Base-by-base conservation (phyloP, 192 early-diverging fungal genomes). In the Kappamyces sp. region DNA sequence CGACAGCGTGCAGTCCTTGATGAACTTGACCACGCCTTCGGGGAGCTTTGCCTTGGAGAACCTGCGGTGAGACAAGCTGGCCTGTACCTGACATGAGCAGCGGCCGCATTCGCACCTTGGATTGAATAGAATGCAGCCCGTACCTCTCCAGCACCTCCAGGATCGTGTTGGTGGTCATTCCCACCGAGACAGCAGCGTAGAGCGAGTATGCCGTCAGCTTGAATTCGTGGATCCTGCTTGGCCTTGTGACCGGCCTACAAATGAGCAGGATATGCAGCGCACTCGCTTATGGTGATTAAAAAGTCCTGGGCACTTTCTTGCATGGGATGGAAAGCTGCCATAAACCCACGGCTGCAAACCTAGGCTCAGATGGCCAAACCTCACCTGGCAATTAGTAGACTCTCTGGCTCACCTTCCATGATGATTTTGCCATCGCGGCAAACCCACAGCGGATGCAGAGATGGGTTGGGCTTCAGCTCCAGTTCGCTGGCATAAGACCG, bases 111-210 rank as follows among this genome's bases (percentile, higher is more conserved):
- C 91, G 45, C 85, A 91, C 5, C 91, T 68, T 37, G 88, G 22
- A 22, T 22, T 22, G 22, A 22, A 22, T 22, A 22, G 22, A 22
- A 22, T 22, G 22, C 22, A 22, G 22, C 22, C 22, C 22, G 22
- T 22, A 22, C 22, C 22, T 77, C 63, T 90, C 87, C 39, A 99
- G 69, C 2, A 94, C 93, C 42, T 89, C 83, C 54, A 99, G 86
- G 41, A 99, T 94, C 60, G 88, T 86, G 50, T 86, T 81, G 5
- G 92, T 96, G 62, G 94, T 89, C 65, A 99, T 79, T 1, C 96
- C 96, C 0, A 99, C 94, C 29, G 93, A 94, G 3, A 99, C 96
- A 12, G 96, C 94, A 12, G 96, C 96, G 66, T 99, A 96, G 4
- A 99, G 74, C 35, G 93, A 95, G 62, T 93, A 95, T 3, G 92